These are phyloP conservation scores for Colletotrichum noveboracense DNA, from an alignment of 2,329 filamentous ascomycete species.

Conservation along the genomic window DNA sequence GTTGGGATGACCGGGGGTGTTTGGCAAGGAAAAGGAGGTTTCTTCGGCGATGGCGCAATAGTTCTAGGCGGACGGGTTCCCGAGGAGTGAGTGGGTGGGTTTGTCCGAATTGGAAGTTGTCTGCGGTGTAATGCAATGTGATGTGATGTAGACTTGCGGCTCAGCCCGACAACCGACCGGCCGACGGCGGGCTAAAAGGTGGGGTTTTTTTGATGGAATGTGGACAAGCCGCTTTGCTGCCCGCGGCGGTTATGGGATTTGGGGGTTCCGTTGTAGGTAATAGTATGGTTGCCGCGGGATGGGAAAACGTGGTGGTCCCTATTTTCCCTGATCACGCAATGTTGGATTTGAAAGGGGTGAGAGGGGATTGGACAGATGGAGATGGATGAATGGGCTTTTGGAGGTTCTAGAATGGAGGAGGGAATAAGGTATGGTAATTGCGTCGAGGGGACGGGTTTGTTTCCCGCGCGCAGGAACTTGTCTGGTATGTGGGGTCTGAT, in stretches of 20 bases:
- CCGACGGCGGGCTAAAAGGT: background rate
- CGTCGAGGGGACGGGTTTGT: background rate
- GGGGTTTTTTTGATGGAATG: background rate
- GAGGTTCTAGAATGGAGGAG: background rate
- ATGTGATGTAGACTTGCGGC: slow-evolving; percentile 8
- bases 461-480: background rate
- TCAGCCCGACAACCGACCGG: slow-evolving; percentile 10
- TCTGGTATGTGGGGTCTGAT: background rate
- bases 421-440: slow-evolving; percentile 7
- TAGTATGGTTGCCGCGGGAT: background rate
- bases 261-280: background rate
- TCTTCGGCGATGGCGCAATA: slow-evolving; percentile 19
- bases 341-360: background rate
- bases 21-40: background rate
- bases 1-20: background rate
- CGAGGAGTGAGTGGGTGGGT: background rate
- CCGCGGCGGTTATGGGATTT: background rate
- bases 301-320: background rate
- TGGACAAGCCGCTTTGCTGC: background rate
- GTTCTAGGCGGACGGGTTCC: background rate
- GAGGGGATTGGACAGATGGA: background rate
- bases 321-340: background rate
- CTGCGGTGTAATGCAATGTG: background rate
- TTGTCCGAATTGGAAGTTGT: background rate
- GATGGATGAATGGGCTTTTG: background rate